Evolutionary conservation across 768 basidiomycete genomes (phyloP).

Genomic region (Russula foetens): DNA sequence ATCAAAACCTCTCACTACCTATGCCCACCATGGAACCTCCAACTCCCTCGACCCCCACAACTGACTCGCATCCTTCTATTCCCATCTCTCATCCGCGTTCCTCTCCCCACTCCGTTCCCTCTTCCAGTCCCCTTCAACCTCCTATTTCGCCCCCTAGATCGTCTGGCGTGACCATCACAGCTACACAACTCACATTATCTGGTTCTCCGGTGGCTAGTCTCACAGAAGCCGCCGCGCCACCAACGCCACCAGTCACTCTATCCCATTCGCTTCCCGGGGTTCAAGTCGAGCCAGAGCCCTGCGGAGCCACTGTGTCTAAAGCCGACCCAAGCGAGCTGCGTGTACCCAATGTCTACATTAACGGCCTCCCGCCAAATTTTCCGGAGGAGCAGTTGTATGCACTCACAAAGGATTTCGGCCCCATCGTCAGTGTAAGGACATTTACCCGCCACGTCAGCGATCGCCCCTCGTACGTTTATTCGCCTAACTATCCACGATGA

Average conservation of each 20-base stretch:
- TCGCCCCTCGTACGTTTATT: conserved; percentile 41
- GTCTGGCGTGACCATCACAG: background rate
- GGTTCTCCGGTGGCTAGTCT: conserved; percentile 1
- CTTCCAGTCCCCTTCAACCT: conserved; percentile 14
- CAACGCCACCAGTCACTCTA: conserved; percentile 5
- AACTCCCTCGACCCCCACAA: conserved; percentile 14
- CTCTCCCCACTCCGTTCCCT: conserved; percentile 18
- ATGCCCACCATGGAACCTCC: conserved; percentile 16
- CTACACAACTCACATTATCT: conserved; percentile 10
- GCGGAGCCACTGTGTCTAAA: background rate
- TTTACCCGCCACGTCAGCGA: conserved; percentile 81
- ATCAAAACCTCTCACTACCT: conserved; percentile 2
- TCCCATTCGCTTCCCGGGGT: conserved; percentile 9
- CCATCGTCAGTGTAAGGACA: conserved; percentile 68
- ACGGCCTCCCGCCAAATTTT: conserved; percentile 76
- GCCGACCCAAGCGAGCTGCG: conserved; percentile 11
- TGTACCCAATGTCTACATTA: conserved; percentile 83
- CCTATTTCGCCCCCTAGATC: conserved; percentile 20
- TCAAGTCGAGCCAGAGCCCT: conserved; percentile 8
- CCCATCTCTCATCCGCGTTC: conserved; percentile 21
- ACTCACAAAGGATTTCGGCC: conserved; percentile 64
- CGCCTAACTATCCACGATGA: background rate
- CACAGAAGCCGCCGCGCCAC: conserved; percentile 3
- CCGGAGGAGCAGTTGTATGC: conserved; percentile 72
- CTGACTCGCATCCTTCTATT: conserved; percentile 16